Conservation (phyloP, 441 rosid species). For the Melastoma candidum region DNA sequence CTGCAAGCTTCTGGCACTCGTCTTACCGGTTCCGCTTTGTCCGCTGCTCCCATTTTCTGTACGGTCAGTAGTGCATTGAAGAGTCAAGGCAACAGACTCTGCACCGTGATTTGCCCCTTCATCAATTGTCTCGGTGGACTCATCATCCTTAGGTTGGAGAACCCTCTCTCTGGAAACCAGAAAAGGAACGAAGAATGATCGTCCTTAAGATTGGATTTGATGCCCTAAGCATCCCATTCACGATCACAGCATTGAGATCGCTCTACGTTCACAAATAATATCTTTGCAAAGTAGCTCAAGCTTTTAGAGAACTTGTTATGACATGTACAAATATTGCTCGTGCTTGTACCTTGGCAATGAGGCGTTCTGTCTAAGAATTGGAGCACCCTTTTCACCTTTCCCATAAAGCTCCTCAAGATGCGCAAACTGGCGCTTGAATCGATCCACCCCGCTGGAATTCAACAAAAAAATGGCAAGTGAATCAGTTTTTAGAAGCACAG, state of each 20-base stretch:
- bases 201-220: neutral
- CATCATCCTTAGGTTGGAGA: slow-evolving; percentile 38
- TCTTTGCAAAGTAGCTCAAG: neutral
- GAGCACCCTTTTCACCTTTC: slow-evolving; percentile 61
- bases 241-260: neutral
- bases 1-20: neutral
- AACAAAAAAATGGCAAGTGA: neutral
- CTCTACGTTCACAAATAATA: neutral
- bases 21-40: neutral
- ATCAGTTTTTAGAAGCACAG: neutral
- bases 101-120: slow-evolving; percentile 31
- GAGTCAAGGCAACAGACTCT: slow-evolving; percentile 3
- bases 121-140: slow-evolving; percentile 26
- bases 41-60: neutral
- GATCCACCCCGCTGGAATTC: slow-evolving; percentile 81
- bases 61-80: neutral
- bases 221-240: neutral
- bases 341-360: slow-evolving; percentile 75
- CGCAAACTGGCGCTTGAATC: slow-evolving; percentile 93
- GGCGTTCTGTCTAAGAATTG: slow-evolving; percentile 86
- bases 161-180: slow-evolving; percentile 60
- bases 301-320: too few relatives aligned
- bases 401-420: slow-evolving; percentile 92
- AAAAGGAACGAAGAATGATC: neutral
- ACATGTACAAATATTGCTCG: too few relatives aligned